Percentiles rank a stretch among this genome's conserved stretches.
Conservation (phyloP, 306 rosid genomes). For the Mucuna pruriens region DNA sequence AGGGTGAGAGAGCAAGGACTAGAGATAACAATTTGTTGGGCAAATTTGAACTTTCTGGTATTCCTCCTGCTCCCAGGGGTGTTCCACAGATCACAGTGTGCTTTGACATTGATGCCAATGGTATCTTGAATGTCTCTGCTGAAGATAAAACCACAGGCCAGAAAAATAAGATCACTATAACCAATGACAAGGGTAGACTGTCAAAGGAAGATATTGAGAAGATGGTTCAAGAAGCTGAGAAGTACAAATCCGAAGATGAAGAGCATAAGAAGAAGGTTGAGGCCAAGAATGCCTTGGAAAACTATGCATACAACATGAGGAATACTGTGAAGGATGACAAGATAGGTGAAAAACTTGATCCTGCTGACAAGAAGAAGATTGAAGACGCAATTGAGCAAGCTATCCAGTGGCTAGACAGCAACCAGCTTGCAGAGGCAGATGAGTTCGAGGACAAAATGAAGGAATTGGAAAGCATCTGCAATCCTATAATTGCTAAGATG, state of each 20-base stretch:
- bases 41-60: conserved; percentile 23
- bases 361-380: conserved; percentile 15
- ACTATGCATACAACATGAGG: conserved; percentile 24
- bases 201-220: conserved; percentile 21
- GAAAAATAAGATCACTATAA: conserved; percentile 17
- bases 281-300: conserved; percentile 11
- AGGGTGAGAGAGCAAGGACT: conserved; percentile 10
- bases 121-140: conserved; percentile 14
- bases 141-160: conserved; percentile 30
- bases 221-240: conserved; percentile 27
- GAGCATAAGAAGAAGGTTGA: conserved; percentile 25
- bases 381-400: neutral
- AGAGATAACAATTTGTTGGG: conserved; percentile 28
- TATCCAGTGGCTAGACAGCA: conserved; percentile 9
- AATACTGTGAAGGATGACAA: conserved; percentile 17
- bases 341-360: neutral
- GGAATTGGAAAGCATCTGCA: conserved; percentile 30
- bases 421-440: conserved; percentile 18
- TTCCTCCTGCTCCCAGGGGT: conserved; percentile 26
- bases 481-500: conserved; percentile 22
- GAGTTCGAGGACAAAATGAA: conserved; percentile 26
- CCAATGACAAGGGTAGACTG: conserved; percentile 18
- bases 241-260: conserved; percentile 21
- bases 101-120: conserved; percentile 27
- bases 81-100: too few relatives aligned